Conservation (phyloP, 1,139 yeast species). For the Debaryomyces udenii region DNA sequence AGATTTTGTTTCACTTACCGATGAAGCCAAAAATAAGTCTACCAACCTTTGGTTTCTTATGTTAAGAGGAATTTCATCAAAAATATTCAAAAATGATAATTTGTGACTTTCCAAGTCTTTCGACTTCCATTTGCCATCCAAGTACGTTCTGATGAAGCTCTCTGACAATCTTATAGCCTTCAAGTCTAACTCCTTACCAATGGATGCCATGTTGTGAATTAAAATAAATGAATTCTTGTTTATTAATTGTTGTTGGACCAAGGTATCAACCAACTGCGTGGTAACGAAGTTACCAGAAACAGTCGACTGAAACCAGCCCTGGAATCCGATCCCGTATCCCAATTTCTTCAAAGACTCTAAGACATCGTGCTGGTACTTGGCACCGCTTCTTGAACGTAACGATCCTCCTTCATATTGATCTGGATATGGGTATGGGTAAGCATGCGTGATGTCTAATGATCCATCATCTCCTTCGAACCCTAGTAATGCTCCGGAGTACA, state of each 20-base stretch:
- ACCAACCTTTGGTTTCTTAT: constrained; percentile 59
- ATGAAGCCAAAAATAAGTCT: constrained; percentile 43
- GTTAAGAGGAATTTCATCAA: constrained; percentile 71
- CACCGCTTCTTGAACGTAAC: constrained; percentile 60
- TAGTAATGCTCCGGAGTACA: constrained; percentile 74
- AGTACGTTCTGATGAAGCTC: constrained; percentile 59
- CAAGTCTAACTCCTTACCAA: constrained; percentile 64
- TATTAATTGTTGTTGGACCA: constrained; percentile 65
- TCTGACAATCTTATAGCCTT: constrained; percentile 72
- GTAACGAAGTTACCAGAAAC: constrained; percentile 71
- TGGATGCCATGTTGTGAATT: constrained; percentile 73
- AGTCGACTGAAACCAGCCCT: constrained; percentile 84
- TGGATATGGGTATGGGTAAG: constrained; percentile 64
- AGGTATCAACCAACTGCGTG: constrained; percentile 64
- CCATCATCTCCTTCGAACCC: constrained; percentile 71
- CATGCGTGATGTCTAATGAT: constrained; percentile 57
- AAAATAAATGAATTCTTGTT: constrained; percentile 69
- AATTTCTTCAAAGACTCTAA: constrained; percentile 62
- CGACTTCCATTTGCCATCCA: constrained; percentile 65
- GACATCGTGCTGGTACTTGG: constrained; percentile 71
- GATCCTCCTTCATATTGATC: constrained; percentile 59
- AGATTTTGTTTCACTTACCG: constrained; percentile 29
- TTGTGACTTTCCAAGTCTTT: constrained; percentile 63
- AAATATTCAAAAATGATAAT: constrained; percentile 66
- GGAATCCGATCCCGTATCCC: constrained; percentile 70